These are phyloP conservation scores for Candida peoriensis DNA, from an alignment of 805 yeast species.

Conservation along the genomic window DNA sequence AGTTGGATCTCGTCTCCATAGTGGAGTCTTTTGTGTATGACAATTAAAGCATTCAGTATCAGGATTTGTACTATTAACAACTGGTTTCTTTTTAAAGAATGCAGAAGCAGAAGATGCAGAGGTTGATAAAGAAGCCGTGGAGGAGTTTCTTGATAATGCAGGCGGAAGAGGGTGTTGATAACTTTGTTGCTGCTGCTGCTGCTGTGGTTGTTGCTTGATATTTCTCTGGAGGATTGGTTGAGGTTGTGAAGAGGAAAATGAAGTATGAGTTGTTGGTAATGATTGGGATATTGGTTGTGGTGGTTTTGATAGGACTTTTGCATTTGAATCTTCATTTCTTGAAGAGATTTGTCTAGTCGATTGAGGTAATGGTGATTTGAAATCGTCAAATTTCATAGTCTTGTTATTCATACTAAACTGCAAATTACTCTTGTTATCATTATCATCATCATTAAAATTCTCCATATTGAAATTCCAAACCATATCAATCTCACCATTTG, in stretches of 20 bases:
- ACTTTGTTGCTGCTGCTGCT: background rate
- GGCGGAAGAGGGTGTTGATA: too few relatives aligned
- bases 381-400: constrained; percentile 11
- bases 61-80: constrained; percentile 9
- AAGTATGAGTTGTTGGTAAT: constrained; percentile 3
- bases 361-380: constrained; percentile 1
- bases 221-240: constrained; percentile 2
- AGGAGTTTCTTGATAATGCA: constrained; percentile 7
- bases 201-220: background rate
- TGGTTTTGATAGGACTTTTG: constrained; percentile 7
- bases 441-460: constrained; percentile 4
- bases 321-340: background rate
- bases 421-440: too few relatives aligned
- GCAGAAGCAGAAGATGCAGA: constrained; percentile 16
- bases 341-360: background rate
- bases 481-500: constrained; percentile 35
- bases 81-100: constrained; percentile 20
- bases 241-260: background rate
- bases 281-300: constrained; percentile 8
- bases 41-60: constrained; percentile 72
- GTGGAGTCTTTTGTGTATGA: constrained; percentile 82
- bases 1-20: constrained; percentile 88
- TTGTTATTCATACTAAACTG: constrained; percentile 12
- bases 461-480: constrained; percentile 35
- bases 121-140: constrained; percentile 16